Evolutionary conservation across 139 green algal species (phyloP).

Genomic region (Parachlorella kessleri): DNA sequence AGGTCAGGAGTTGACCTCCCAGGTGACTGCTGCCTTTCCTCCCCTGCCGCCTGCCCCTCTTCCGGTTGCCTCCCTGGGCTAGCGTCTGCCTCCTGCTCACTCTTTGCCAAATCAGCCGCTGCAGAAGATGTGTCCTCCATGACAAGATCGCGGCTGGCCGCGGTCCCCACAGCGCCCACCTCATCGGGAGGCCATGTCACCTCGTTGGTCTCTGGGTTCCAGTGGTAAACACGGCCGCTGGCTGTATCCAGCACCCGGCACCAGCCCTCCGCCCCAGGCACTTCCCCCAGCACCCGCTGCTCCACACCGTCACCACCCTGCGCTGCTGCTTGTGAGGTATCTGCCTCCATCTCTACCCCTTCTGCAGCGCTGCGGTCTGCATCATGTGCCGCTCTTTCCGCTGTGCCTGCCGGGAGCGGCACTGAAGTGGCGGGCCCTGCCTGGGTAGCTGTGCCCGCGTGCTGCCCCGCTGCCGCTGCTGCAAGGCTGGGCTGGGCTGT

Average conservation of each 20-base stretch:
- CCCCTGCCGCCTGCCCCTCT: background rate
- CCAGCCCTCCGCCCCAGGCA: slow-evolving; percentile 31
- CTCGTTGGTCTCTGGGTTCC: slow-evolving; percentile 61
- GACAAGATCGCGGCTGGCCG: too few species aligned
- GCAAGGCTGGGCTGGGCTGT: too few species aligned
- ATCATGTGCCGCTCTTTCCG: background rate
- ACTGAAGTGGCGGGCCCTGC: background rate
- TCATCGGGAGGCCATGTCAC: slow-evolving; percentile 75
- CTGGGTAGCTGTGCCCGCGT: background rate
- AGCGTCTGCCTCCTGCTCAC: background rate
- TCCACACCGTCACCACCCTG: slow-evolving; percentile 25
- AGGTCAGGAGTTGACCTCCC: too few species aligned
- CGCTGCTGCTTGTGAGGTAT: too few species aligned
- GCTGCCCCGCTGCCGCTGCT: background rate
- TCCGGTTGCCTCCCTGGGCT: background rate
- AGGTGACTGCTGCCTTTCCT: background rate
- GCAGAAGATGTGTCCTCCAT: background rate
- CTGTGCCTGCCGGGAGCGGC: background rate
- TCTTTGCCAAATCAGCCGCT: background rate
- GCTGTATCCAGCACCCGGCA: slow-evolving; percentile 65
- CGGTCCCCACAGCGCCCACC: too few species aligned
- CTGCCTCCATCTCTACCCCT: too few species aligned
- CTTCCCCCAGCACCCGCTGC: slow-evolving; percentile 63
- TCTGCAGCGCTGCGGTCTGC: background rate
- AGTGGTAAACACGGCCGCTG: slow-evolving; percentile 69